phyloP scores from a whole-genome alignment of 192 early-diverging fungal genomes.

The Lobulomyces angularis region DNA sequence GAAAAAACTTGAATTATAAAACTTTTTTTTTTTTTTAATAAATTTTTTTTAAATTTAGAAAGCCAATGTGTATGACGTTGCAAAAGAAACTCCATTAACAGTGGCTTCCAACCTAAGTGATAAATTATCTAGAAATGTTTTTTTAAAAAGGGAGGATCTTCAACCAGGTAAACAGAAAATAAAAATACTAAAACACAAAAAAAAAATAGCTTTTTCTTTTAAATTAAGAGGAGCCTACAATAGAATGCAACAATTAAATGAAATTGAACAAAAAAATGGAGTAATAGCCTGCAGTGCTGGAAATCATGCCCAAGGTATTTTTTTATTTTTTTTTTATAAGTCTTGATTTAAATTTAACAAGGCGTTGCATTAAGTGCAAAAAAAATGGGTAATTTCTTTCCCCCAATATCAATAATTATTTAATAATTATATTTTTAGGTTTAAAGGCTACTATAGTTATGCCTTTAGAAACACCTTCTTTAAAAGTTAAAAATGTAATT shows the following conservation, averaged over 20 bases:
- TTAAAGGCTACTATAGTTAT: conserved; percentile 96
- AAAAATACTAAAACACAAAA: too few relatives aligned
- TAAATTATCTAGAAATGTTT: conserved; percentile 55
- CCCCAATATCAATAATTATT: too few relatives aligned
- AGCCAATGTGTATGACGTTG: conserved; percentile 79
- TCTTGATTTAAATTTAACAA: neutral
- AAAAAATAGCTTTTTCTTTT: conserved; percentile 98
- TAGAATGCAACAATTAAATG: conserved; percentile 67
- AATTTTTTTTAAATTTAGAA: conserved; percentile 69
- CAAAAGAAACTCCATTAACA: conserved; percentile 80
- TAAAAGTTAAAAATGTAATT: conserved; percentile 85
- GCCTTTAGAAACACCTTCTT: conserved; percentile 63
- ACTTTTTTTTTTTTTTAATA: too few relatives aligned
- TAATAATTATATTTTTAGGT: too few relatives aligned
- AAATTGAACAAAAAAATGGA: conserved; percentile 65
- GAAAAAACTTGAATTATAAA: too few relatives aligned
- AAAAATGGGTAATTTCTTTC: conserved; percentile 78
- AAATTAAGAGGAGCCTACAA: conserved; percentile 98
- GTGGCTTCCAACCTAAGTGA: conserved; percentile 69
- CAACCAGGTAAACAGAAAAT: too few relatives aligned
- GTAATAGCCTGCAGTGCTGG: conserved; percentile 96
- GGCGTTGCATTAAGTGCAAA: conserved; percentile 84
- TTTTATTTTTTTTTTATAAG: conserved; percentile 5
- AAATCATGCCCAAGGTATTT: conserved; percentile 87
- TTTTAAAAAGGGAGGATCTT: conserved; percentile 91